Conservation (phyloP, 192 early-diverging fungal genomes). For the Phlyctochytrium planicorne region DNA sequence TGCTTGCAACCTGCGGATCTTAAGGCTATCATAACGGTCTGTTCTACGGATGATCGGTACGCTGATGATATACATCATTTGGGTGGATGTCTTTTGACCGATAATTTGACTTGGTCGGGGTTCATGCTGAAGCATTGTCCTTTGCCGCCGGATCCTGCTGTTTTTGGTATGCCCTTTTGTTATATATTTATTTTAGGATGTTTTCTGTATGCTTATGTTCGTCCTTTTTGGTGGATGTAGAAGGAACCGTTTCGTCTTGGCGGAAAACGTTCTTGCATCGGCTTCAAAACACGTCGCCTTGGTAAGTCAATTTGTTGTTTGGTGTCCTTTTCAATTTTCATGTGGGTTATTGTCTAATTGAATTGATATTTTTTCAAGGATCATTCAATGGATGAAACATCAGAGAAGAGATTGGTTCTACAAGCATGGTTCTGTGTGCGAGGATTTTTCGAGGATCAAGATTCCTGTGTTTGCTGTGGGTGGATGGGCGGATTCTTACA, state of each 20-base stretch:
- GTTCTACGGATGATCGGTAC: conserved; percentile 10
- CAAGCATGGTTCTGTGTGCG: conserved; percentile 3
- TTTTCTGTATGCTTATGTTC: no score
- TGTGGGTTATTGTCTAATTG: no score
- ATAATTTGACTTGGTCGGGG: conserved; percentile 4
- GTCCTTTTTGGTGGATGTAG: background rate
- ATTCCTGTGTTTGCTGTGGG: conserved; percentile 2
- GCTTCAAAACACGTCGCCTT: background rate
- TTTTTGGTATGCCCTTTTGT: background rate
- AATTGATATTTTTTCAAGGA: background rate
- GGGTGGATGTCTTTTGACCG: conserved; percentile 8
- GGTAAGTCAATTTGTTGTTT: no score
- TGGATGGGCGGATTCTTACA: conserved; percentile 8
- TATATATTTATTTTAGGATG: no score
- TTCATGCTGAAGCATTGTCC: conserved; percentile 6
- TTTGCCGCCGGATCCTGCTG: background rate
- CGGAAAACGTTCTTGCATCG: background rate
- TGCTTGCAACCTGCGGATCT: conserved; percentile 1
- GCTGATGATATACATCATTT: conserved; percentile 9
- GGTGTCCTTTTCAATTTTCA: no score
- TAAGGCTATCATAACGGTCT: background rate
- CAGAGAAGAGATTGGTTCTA: background rate
- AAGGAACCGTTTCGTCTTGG: background rate
- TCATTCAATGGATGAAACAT: background rate
- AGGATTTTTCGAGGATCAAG: background rate